Conservation (phyloP, 495 filamentous ascomycete genomes). For the Echria macrotheca region DNA sequence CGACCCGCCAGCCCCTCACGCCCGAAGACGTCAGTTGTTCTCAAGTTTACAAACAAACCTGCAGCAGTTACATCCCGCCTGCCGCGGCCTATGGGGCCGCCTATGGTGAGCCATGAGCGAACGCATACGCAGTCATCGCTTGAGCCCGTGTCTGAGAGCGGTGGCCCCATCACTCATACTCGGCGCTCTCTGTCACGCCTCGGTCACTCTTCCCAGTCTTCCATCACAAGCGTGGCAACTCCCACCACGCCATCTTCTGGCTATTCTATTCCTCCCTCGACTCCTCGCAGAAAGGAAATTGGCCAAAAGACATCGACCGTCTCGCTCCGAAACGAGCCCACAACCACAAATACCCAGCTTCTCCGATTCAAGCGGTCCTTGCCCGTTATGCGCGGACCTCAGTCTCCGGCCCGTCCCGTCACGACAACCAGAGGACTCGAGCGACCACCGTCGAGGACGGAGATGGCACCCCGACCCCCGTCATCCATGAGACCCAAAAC, state of each 20-base stretch:
- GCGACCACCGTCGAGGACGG: slow-evolving; percentile 44
- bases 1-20: slow-evolving; percentile 58
- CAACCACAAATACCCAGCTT: slow-evolving; percentile 66
- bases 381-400: slow-evolving; percentile 63
- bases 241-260: slow-evolving; percentile 53
- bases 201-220: slow-evolving; percentile 62
- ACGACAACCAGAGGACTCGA: slow-evolving; percentile 40
- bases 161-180: slow-evolving; percentile 57
- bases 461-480: slow-evolving; percentile 30
- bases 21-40: slow-evolving; percentile 70
- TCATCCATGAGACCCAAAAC: slow-evolving; percentile 61
- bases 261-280: slow-evolving; percentile 50
- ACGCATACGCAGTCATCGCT: slow-evolving; percentile 68
- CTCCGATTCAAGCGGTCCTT: slow-evolving; percentile 83
- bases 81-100: slow-evolving; percentile 55
- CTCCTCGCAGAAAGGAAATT: slow-evolving; percentile 55
- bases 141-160: slow-evolving; percentile 89
- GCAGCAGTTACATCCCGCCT: slow-evolving; percentile 44
- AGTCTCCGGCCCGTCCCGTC: slow-evolving; percentile 38
- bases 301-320: slow-evolving; percentile 52
- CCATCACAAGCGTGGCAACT: slow-evolving; percentile 46
- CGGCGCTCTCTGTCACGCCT: slow-evolving; percentile 60
- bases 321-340: slow-evolving; percentile 51
- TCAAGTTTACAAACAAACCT: slow-evolving; percentile 83
- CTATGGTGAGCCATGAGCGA: slow-evolving; percentile 50